Conservation (phyloP, 805 yeast genomes). For the Millerozyma acaciae region DNA sequence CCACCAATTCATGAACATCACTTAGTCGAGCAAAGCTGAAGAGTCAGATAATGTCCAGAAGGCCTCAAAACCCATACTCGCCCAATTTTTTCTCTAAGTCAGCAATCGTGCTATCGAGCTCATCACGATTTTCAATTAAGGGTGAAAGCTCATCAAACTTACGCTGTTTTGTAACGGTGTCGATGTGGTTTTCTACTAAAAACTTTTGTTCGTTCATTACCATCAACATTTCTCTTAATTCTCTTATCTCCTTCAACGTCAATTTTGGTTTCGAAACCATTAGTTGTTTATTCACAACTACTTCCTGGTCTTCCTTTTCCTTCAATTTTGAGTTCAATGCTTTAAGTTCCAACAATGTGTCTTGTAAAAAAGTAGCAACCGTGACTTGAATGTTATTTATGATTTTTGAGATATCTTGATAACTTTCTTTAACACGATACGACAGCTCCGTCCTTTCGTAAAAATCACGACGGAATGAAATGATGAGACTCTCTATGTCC, state of each 20-base stretch:
- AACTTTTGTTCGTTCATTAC: constrained; percentile 83
- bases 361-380: constrained; percentile 60
- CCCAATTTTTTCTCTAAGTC: constrained; percentile 53
- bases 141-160: constrained; percentile 73
- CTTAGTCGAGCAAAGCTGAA: no score
- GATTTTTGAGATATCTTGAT: constrained; percentile 23
- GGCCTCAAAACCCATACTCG: constrained; percentile 35
- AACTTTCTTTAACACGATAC: constrained; percentile 11
- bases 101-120: constrained; percentile 48
- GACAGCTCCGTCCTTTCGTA: constrained; percentile 9
- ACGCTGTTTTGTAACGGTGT: constrained; percentile 58
- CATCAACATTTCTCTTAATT: constrained; percentile 69
- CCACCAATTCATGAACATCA: no score
- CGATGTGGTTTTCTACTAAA: constrained; percentile 62
- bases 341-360: constrained; percentile 61
- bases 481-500: constrained; percentile 27
- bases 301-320: constrained; percentile 18
- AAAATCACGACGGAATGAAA: constrained; percentile 19
- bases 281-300: neutral
- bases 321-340: constrained; percentile 48
- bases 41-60: no score
- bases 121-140: constrained; percentile 54
- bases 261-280: constrained; percentile 20
- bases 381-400: constrained; percentile 53
- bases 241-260: constrained; percentile 53